Evolutionary conservation across 192 early-diverging fungal genomes (phyloP).

Genomic region (Funneliformis mosseae): DNA sequence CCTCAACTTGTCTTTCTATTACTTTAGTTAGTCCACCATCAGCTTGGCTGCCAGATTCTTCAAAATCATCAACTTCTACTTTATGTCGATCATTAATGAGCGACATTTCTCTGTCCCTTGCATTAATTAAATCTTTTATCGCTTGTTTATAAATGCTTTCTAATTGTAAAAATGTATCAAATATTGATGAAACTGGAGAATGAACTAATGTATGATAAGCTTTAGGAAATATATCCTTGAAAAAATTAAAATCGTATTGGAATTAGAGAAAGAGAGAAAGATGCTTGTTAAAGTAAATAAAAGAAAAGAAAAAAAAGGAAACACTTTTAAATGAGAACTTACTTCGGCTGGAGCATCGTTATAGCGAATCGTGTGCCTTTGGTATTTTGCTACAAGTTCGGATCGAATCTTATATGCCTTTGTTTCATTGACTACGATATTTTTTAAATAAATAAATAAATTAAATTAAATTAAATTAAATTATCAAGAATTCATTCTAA

Average conservation of each 20-base stretch:
- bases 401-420: not conserved
- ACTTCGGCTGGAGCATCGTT: slow-evolving; percentile 26
- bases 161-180: slow-evolving; percentile 59
- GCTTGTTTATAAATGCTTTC: slow-evolving; percentile 54
- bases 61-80: not conserved
- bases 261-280: not conserved
- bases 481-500: not conserved
- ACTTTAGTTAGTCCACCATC: too few species aligned
- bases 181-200: slow-evolving; percentile 57
- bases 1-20: not conserved
- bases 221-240: slow-evolving; percentile 60
- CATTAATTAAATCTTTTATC: slow-evolving; percentile 44
- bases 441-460: not conserved
- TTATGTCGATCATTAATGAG: slow-evolving; percentile 29
- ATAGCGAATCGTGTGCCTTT: slow-evolving; percentile 6
- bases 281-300: too few species aligned
- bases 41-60: not conserved
- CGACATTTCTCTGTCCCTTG: slow-evolving; percentile 38
- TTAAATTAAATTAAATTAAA: not conserved
- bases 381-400: slow-evolving; percentile 21
- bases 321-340: not conserved
- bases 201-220: slow-evolving; percentile 63
- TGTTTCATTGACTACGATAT: not conserved
- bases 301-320: too few species aligned
- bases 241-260: not conserved